Base-by-base conservation (phyloP, 192 early-diverging fungal species). In the Mortierella antarctica region DNA sequence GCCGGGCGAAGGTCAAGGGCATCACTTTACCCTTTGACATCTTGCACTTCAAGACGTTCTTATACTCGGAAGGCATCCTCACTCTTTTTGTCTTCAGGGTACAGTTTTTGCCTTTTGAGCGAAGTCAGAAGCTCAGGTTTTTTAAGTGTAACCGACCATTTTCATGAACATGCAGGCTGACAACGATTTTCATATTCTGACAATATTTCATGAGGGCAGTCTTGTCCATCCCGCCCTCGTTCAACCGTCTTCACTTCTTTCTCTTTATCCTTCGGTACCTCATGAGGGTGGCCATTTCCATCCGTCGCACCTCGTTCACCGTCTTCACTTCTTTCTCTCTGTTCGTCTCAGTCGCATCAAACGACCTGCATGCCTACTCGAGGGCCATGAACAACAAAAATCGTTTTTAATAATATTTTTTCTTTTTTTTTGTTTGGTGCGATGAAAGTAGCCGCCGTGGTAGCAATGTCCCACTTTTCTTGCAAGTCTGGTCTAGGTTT, bases 21-120 rank as follows among this genome's bases (percentile, higher is more conserved):
- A 64, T 41, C 20, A 52, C 31, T n/a, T 41, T 64, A 17, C 62
- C n/a, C 18, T 7, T 51, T 66, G 64, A 49, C 14, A 45, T 49
- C 17, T 40, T 31, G 64, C n/a, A 49, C 55, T 15, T 66, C 14
- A 55, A 55, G 54, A 55, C 54, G 21, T 55, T 55, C 54, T 21
- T 55, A 15, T 2, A 55, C 4, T 20, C 54, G 20, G 54, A 21
- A 11, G 21, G 54, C 54, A 55, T 55, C 1, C 54, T 55, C 20
- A 20, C 54, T 55, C 54, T 62, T 21, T 60, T 48, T 42, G 46
- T 6, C 18, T 62, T 41, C 23, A 62, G 20, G 23, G 18, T 41
- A 45, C 14, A 57, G 20, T 57, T n/a, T n/a, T n/a, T 17, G 18
- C 48, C 12, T 45, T 21, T 45, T 49, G 23, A 21, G 15, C 61